Conservation (phyloP, 345 rosid species). For the Syzygium grande region DNA sequence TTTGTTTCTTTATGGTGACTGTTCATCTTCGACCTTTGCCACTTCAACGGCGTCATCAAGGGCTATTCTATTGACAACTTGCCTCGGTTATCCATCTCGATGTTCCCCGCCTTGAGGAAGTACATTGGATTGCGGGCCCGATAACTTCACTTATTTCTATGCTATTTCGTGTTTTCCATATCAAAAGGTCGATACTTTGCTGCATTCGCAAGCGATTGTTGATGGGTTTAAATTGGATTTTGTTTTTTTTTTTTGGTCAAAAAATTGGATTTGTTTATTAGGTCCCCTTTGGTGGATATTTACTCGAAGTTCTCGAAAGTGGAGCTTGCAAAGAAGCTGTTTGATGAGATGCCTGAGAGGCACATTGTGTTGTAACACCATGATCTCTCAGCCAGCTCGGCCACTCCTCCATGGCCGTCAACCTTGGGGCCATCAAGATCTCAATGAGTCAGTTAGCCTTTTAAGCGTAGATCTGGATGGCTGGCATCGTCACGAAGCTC, state of each 20-base stretch:
- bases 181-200: slow-evolving; percentile 21
- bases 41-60: slow-evolving; percentile 55
- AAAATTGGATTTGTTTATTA: slow-evolving; percentile 41
- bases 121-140: slow-evolving; percentile 28
- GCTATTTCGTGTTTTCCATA: slow-evolving; percentile 19
- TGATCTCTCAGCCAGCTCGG: slow-evolving; percentile 21
- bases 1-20: background rate
- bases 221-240: slow-evolving; percentile 48
- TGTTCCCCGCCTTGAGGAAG: slow-evolving; percentile 31
- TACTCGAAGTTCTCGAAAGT: slow-evolving; percentile 40
- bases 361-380: slow-evolving; percentile 55
- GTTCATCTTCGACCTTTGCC: slow-evolving; percentile 30
- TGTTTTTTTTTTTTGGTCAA: background rate
- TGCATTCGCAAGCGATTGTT: slow-evolving; percentile 42
- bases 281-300: slow-evolving; percentile 44
- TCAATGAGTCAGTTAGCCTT: background rate
- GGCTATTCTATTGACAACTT: slow-evolving; percentile 30
- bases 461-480: background rate
- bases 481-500: background rate
- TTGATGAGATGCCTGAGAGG: slow-evolving; percentile 46
- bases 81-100: slow-evolving; percentile 34
- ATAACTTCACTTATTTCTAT: slow-evolving; percentile 41
- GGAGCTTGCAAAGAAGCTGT: slow-evolving; percentile 36
- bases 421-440: background rate
- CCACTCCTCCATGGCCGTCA: background rate